These are phyloP conservation scores for Cryomyces minteri DNA, from an alignment of 495 filamentous ascomycete genomes.

Conservation along the genomic window DNA sequence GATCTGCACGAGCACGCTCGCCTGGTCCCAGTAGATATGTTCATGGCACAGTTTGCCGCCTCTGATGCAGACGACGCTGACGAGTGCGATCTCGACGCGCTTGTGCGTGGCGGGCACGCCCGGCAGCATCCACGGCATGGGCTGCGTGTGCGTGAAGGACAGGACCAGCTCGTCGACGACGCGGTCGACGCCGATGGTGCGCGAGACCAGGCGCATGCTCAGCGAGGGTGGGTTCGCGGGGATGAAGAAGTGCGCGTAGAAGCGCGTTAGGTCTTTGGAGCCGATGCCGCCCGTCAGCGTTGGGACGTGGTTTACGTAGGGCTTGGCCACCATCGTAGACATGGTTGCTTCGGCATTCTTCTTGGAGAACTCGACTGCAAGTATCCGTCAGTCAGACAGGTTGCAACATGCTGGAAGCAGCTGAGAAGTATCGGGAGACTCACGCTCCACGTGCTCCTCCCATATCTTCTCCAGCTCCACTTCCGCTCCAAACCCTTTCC, in stretches of 20 bases:
- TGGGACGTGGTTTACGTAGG: constrained; percentile 19
- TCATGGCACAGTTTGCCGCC: constrained; percentile 20
- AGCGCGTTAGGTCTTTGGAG: constrained; percentile 13
- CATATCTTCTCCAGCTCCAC: constrained; percentile 17
- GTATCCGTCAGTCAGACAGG: too few relatives aligned
- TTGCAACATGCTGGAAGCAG: too few relatives aligned
- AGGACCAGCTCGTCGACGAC: constrained; percentile 22
- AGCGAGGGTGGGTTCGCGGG: constrained; percentile 16
- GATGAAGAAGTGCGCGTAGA: constrained; percentile 22
- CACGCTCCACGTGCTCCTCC: constrained; percentile 13
- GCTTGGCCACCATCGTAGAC: constrained; percentile 14
- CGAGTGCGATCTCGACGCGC: constrained; percentile 15
- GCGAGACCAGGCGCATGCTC: constrained; percentile 13
- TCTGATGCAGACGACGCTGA: constrained; percentile 16
- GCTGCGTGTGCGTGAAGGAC: constrained; percentile 18
- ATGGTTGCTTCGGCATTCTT: constrained; percentile 13
- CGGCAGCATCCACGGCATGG: constrained; percentile 20
- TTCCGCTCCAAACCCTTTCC: constrained; percentile 17
- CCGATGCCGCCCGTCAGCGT: constrained; percentile 19
- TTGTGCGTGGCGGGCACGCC: constrained; percentile 19
- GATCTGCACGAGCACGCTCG: constrained; percentile 19
- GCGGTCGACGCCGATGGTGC: constrained; percentile 18
- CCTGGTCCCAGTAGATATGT: constrained; percentile 24
- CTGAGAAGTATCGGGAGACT: not conserved
- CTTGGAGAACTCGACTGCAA: not conserved